Evolutionary conservation across 805 yeast genomes (phyloP), one percentile per base, ranked within the genome.

Genomic region (Scheffersomyces lignosus): DNA sequence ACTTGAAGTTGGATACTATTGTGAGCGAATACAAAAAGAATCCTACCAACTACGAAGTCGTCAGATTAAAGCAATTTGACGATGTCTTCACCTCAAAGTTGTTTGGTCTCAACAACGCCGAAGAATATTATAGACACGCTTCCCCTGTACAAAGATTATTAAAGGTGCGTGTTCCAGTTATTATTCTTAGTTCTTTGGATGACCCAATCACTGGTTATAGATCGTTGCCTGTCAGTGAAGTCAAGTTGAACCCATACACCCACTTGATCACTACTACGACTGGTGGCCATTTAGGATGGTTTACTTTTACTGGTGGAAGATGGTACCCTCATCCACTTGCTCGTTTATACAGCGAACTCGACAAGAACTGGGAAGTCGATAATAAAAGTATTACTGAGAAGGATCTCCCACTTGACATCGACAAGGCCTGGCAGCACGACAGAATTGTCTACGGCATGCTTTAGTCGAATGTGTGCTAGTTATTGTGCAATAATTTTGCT

Each of bases 201-300:
- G 93, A 84, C 53, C 88, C 91, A 5, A 73, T 83, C 29, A 72
- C 80, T 28, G 71, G 72, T 4, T 73, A 75, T 9, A 64, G 73
- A 13, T 64, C 72, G 25, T 70, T 80, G 27, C 88, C 90, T 7
- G 40, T 42, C 15, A 35, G 54, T 3, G 85, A 79, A 37, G 71
- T 75, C 14, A 43, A 53, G 26, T 58, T 66, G 20, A 82, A 83
- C 43, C 88, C 89, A 12, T 80, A 74, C 51, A 60, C 80, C 17
- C 64, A 75, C 22, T 60, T 81, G 58, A 65, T 78, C 4, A 73
- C 77, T 31, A 75, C 87, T 1, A 77, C 80, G 36, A 52, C 79
- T 10, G 93, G 93, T 45, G 91, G 91, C 5, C 93, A 84, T 54
- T 69, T 83, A 52, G 84, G 75, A 2, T 70, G 73, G 74, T 70